Conservation (phyloP, 441 rosid species). For the Eruca vesicaria region DNA sequence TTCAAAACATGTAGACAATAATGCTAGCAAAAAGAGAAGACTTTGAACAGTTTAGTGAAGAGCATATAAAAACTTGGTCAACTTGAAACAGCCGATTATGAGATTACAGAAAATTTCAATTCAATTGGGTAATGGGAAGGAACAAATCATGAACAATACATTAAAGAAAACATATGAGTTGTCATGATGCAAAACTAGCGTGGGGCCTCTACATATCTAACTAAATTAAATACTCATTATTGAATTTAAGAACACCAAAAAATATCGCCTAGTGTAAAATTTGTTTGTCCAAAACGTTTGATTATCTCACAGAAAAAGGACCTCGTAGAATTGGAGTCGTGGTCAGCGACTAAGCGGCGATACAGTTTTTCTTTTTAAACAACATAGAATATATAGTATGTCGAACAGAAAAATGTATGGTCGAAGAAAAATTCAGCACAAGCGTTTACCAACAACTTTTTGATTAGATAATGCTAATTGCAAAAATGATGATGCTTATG, state of each 20-base stretch:
- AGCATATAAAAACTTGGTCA: slow-evolving; percentile 23
- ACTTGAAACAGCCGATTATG: slow-evolving; percentile 28
- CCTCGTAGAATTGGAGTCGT: slow-evolving; percentile 7
- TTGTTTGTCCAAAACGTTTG: slow-evolving; percentile 9
- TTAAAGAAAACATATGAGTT: slow-evolving; percentile 24
- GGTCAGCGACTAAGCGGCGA: slow-evolving; percentile 22
- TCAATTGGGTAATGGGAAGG: slow-evolving; percentile 1
- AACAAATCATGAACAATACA: slow-evolving; percentile 18
- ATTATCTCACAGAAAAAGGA: not conserved
- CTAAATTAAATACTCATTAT: slow-evolving; percentile 14
- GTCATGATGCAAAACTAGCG: slow-evolving; percentile 21
- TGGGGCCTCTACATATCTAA: slow-evolving; percentile 15
- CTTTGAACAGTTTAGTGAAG: not conserved
- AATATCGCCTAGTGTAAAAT: slow-evolving; percentile 11
- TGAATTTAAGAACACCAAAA: not conserved
- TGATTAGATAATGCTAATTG: not conserved
- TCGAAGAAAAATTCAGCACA: slow-evolving; percentile 12
- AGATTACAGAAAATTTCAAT: not conserved
- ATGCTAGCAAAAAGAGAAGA: slow-evolving; percentile 10
- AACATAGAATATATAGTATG: not conserved
- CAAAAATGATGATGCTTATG: not conserved
- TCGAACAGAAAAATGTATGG: not conserved
- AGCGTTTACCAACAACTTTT: slow-evolving; percentile 14
- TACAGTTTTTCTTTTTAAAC: not conserved
- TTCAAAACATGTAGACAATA: slow-evolving; percentile 12